These are phyloP conservation scores for Aaosphaeria pasadenensis DNA, from an alignment of 2,329 filamentous ascomycete genomes.

Conservation along the genomic window DNA sequence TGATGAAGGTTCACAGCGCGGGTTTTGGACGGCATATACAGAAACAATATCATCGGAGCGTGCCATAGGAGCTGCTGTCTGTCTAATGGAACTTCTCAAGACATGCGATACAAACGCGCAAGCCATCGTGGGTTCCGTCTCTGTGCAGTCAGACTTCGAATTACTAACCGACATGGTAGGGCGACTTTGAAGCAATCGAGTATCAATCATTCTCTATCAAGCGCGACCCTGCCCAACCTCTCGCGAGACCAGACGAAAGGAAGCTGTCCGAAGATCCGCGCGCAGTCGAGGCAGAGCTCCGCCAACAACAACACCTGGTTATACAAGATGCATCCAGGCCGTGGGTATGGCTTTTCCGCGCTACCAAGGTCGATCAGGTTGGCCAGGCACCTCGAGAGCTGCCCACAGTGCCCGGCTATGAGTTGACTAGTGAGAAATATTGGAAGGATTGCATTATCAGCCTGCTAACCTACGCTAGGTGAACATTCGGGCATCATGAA, in stretches of 20 bases:
- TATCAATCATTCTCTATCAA: constrained; percentile 35
- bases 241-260: constrained; percentile 13
- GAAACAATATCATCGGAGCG: constrained; percentile 35
- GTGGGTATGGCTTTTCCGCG: constrained; percentile 35
- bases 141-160: neutral
- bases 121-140: constrained; percentile 29
- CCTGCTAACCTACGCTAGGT: constrained; percentile 22
- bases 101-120: constrained; percentile 38
- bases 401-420: constrained; percentile 27
- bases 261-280: constrained; percentile 22
- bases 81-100: constrained; percentile 40
- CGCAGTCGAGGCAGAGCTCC: constrained; percentile 28
- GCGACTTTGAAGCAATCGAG: constrained; percentile 36
- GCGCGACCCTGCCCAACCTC: constrained; percentile 13
- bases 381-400: constrained; percentile 17
- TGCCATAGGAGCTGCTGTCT: constrained; percentile 33
- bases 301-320: constrained; percentile 24
- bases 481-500: constrained; percentile 33
- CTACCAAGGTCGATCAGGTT: constrained; percentile 19
- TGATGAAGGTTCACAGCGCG: constrained; percentile 37
- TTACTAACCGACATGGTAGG: constrained; percentile 23
- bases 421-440: constrained; percentile 2
- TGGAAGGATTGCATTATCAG: neutral
- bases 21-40: constrained; percentile 30
- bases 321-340: constrained; percentile 27